A percentile compares a stretch with the other conserved stretches of the same genome.
Evolutionary conservation across 75 land plant genomes (phyloP).

Genomic region (Cupressus sempervirens): DNA sequence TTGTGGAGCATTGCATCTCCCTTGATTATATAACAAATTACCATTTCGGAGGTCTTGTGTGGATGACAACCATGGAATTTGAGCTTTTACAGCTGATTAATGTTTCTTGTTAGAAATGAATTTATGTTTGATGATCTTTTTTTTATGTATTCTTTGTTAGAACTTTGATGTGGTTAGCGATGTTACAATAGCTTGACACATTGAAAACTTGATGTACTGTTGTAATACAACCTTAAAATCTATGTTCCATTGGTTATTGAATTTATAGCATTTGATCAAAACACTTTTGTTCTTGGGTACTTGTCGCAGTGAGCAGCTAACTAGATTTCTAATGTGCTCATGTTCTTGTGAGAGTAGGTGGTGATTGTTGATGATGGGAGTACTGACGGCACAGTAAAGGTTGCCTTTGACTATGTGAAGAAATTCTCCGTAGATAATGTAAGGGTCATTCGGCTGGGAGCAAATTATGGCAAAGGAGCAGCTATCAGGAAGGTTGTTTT

Average conservation of each 20-base stretch:
- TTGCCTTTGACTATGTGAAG: conserved; percentile 84
- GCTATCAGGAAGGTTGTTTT: conserved; percentile 82
- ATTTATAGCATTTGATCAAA: neutral
- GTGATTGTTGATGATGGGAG: conserved; percentile 98
- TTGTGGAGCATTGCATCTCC: too few relatives aligned
- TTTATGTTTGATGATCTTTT: neutral
- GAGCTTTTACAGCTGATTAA: too few relatives aligned
- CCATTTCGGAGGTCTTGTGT: neutral
- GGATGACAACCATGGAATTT: too few relatives aligned
- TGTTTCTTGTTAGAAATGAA: too few relatives aligned
- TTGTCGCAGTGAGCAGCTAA: neutral
- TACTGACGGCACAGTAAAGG: conserved; percentile 72
- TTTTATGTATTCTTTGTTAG: neutral
- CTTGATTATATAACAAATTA: too few relatives aligned
- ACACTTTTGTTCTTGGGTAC: neutral
- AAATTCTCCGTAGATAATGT: conserved; percentile 75
- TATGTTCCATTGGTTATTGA: neutral
- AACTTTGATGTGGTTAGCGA: neutral
- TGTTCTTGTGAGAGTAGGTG: conserved; percentile 44
- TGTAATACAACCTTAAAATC: neutral
- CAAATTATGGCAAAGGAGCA: conserved; percentile 94
- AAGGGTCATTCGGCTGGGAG: conserved; percentile 81
- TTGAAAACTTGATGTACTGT: neutral
- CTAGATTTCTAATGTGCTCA: neutral
- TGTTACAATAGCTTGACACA: neutral